A percentile compares a stretch with the other conserved stretches of the same genome.
Conservation (phyloP, 805 yeast species). For the Metschnikowia rubicola region DNA sequence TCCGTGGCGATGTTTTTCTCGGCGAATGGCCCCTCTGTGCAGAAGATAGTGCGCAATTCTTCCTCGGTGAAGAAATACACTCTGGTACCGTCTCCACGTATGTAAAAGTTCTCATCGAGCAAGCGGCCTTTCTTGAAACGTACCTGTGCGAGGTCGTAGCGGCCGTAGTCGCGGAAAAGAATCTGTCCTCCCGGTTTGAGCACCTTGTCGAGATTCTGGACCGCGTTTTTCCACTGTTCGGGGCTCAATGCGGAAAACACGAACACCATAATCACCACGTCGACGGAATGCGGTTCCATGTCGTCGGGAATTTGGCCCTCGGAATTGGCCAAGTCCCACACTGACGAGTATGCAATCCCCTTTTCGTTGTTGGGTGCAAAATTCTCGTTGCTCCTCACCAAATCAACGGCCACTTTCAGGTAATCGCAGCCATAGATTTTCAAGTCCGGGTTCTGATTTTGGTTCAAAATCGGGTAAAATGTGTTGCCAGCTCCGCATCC, state of each 20-base stretch:
- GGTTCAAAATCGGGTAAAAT: slow-evolving; percentile 80
- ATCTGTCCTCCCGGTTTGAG: slow-evolving; percentile 93
- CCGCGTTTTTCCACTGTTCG: slow-evolving; percentile 82
- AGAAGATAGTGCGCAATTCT: slow-evolving; percentile 72
- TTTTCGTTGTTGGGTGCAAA: slow-evolving; percentile 50
- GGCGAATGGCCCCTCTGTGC: slow-evolving; percentile 45
- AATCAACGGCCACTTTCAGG: slow-evolving; percentile 82
- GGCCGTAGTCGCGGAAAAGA: slow-evolving; percentile 88
- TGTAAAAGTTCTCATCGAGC: slow-evolving; percentile 88
- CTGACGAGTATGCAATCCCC: slow-evolving; percentile 70
- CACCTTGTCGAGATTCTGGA: slow-evolving; percentile 62
- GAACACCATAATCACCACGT: slow-evolving; percentile 91
- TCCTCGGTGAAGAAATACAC: slow-evolving; percentile 97
- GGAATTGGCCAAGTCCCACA: slow-evolving; percentile 90
- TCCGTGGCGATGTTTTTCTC: slow-evolving; percentile 84
- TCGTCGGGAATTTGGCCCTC: slow-evolving; percentile 78
- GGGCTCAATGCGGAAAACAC: slow-evolving; percentile 93
- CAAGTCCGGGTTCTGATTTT: slow-evolving; percentile 76
- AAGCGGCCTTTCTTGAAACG: slow-evolving; percentile 85
- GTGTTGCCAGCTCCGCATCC: slow-evolving; percentile 99
- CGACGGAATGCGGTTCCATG: slow-evolving; percentile 76
- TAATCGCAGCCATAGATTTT: slow-evolving; percentile 84
- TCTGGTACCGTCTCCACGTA: slow-evolving; percentile 96
- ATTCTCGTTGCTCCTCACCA: slow-evolving; percentile 63
- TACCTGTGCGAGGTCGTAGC: slow-evolving; percentile 94